Evolutionary conservation across 495 filamentous ascomycete species (phyloP), one percentile per base, ranked within the genome.

Genomic region (Penicillium crystallinum): DNA sequence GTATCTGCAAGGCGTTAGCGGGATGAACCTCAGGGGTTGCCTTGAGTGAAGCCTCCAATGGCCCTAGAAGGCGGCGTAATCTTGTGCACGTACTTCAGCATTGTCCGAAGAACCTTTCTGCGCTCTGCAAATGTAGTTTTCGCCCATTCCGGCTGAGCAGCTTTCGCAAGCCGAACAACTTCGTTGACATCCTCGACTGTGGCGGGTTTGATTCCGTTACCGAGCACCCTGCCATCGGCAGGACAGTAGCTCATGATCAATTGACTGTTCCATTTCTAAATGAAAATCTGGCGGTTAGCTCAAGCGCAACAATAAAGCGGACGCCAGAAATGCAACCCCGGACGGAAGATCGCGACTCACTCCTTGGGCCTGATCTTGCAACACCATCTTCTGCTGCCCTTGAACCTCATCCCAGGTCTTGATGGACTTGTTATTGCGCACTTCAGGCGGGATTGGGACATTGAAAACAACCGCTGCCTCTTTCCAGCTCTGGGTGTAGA

Each of bases 221-320:
- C 91, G 22, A 98, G 81, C 43, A 89, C 81, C 59, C 85, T 79
- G 45, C 92, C 93, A 39, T 89, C 95, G 0, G 92, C 92, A 2
- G 93, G 93, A 45, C 83, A 86, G 66, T 97, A 97, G 75, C 93
- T 74, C 68, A 75, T 70, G 31, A 77, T 71, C 46, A 71, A 55
- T 6, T 74, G 53, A 21, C 68, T 53, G 44, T 67, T 72, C 72
- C 72, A 77, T 69, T 70, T 62, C 71, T 76, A 47, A 15, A 43
- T 17, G 2, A 4, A 17, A 44, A 33, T 54, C 21, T 12, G 23
- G 10, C 7, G 21, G 30, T 21, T 30, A 46, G 30, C 37, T 11
- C 21, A 31, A 35, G 23, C 4, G 42, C 22, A 17, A 0, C 21
- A 17, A 35, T 4, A 23, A 29, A 38, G 19, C 18, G 41, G 29